phyloP scores from a whole-genome alignment of 1,139 yeast genomes.

The Zygosaccharomyces pseudobailii region DNA sequence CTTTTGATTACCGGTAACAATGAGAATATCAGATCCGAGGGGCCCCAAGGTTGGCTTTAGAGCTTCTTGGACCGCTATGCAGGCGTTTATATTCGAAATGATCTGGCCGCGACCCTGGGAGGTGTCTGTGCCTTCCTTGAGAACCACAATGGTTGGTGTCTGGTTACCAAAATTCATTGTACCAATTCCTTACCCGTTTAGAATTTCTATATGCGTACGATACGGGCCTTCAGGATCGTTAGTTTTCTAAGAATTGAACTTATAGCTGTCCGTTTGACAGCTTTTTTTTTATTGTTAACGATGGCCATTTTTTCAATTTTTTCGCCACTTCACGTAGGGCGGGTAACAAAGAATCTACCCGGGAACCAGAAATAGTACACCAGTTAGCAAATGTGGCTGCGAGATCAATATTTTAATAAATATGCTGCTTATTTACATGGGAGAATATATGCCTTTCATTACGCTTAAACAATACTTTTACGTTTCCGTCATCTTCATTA shows the following conservation, averaged over 20 bases:
- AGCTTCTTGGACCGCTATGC: constrained; percentile 94
- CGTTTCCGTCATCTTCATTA: not conserved
- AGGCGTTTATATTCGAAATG: constrained; percentile 91
- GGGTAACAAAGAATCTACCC: not conserved
- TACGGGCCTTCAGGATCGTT: not conserved
- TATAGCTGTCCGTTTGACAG: not conserved
- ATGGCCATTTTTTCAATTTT: constrained; percentile 2
- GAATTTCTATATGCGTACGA: not conserved
- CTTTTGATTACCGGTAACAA: constrained; percentile 75
- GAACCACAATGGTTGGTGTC: constrained; percentile 94
- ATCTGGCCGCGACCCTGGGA: constrained; percentile 97
- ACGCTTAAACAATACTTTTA: not conserved
- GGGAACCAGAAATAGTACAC: too few relatives aligned
- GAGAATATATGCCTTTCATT: constrained; percentile 3
- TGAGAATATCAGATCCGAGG: constrained; percentile 88
- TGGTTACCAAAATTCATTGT: constrained; percentile 83
- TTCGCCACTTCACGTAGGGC: constrained; percentile 1
- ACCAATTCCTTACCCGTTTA: not conserved
- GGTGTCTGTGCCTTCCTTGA: constrained; percentile 95
- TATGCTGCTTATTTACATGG: constrained; percentile 1
- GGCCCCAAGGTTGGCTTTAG: constrained; percentile 95
- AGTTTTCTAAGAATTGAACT: too few relatives aligned
- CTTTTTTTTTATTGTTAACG: not conserved
- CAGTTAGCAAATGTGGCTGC: too few relatives aligned
- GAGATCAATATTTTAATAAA: not conserved